These are phyloP conservation scores for Anethum foeniculum DNA, from an alignment of 140 eudicot genomes.

Conservation along the genomic window DNA sequence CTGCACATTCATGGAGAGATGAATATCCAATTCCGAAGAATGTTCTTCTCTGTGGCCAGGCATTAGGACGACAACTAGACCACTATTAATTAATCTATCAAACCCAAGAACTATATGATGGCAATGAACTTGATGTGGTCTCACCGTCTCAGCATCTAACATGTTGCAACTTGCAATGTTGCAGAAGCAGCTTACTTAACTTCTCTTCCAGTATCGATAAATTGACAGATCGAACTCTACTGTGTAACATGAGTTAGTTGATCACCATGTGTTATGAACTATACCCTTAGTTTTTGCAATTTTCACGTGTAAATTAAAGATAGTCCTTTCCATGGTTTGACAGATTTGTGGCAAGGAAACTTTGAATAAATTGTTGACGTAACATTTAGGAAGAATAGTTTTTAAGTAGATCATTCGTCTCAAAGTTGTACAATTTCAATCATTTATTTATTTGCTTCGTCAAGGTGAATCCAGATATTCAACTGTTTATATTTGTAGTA, in stretches of 20 bases:
- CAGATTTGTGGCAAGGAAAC: not conserved
- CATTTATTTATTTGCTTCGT: not conserved
- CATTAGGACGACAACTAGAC: conserved; percentile 35
- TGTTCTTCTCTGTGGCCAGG: conserved; percentile 79
- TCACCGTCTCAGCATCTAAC: not conserved
- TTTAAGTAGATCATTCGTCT: not conserved
- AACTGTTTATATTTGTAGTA: not conserved
- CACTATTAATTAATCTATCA: not conserved
- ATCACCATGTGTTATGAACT: not conserved
- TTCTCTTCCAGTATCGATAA: not conserved
- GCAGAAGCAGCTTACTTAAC: not conserved
- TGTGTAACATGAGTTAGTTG: not conserved
- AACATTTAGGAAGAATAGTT: too few relatives aligned
- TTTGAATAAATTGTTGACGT: too few relatives aligned
- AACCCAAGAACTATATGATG: not conserved
- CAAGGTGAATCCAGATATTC: not conserved
- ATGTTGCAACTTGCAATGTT: not conserved
- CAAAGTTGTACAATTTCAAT: too few relatives aligned
- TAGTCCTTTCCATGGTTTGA: not conserved
- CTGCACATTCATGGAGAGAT: conserved; percentile 79
- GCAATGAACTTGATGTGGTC: not conserved
- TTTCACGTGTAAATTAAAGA: not conserved
- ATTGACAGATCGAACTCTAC: not conserved
- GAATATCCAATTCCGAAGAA: conserved; percentile 79
- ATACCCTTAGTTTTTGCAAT: not conserved